Base-by-base conservation (phyloP, 2,329 filamentous ascomycete species). In the Claviceps pazoutovae region DNA sequence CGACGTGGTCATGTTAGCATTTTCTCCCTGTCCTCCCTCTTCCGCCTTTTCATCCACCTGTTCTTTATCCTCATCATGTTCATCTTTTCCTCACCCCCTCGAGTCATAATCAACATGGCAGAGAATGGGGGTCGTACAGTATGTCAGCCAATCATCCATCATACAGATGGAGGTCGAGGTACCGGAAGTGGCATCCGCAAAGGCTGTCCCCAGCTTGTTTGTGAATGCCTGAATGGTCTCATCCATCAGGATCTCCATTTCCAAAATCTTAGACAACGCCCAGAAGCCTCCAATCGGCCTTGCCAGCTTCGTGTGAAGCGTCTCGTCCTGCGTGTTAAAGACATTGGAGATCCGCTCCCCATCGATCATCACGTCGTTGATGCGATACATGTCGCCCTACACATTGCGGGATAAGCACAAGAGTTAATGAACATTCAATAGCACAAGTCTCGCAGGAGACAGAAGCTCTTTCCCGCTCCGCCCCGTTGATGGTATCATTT, bases 311-410 rank as follows among this genome's bases (percentile, higher is more conserved):
- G 46, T 21, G 48, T 58, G 56, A 46, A 56, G 56, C 9, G 41
- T 52, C 42, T 56, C 51, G 43, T 55, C 50, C 13, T 53, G 54
- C n/a, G 56, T 57, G 46, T 56, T 58, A 51, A 58, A 58, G 52
- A 58, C 51, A 46, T 58, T 58, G 50, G 49, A 26, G 19, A 58
- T 56, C 14, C 55, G 50, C 45, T 51, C 19, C 8, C 55, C 55
- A 30, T 58, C 21, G 46, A 56, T 17, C n/a, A 56, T 14, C 34
- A 55, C 51, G 39, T 58, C 56, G 48, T 57, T 57, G 47, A 53
- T 39, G 3, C 52, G 49, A 46, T 58, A 58, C 55, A 58, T 57
- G 43, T 57, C 43, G 48, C 55, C 52, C 56, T 58, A 38, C 19
- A 39, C 19, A 39, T 36, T 38, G 6, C 8, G 17, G 17, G 26